Base-by-base conservation (phyloP, 805 yeast genomes). In the Ogataea nonfermentans region DNA sequence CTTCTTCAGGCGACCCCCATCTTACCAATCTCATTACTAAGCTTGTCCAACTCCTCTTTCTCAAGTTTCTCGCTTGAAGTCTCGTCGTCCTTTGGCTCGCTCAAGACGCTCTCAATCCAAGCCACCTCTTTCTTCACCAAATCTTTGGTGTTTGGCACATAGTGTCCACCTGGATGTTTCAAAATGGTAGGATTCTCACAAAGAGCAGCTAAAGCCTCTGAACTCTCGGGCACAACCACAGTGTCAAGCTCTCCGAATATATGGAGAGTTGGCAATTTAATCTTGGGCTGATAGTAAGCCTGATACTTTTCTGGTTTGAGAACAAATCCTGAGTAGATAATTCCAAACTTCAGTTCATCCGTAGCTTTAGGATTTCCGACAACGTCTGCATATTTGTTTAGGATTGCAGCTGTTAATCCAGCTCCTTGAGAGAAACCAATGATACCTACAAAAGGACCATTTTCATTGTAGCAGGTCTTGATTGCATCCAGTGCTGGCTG, bases 381-480 rank as follows among this genome's bases (percentile, higher is more conserved):
- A 28, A 81, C 52, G 16, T 72, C 70, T 15, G 74, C 68, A 47
- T 83, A 79, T 27, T 73, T 70, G 49, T 79, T 77, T 30, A 85
- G 69, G 22, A 89, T 58, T 17, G 86, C 69, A 1, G 91, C 85
- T 1, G 87, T 81, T 24, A 91, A 65, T 1, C 93, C 95, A 6
- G 97, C 95, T 46, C 99, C 99, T 61, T 93, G 98, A 9, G 95
- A 83, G 59, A 91, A 91, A 1, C 97, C 98, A 30, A 93, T 64
- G 14, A 91, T 65, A 5, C 98, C 99, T 15, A 82, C 84, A 49
- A 87, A 85, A 1, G 97, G 97, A 1, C 87, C 88, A 31, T 85
- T 77, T 36, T 72, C 70, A 19, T 72, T 66, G 67, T 67, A 29
- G 71, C 76, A 33, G 65, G 54, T 12, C 59, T 53, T 63, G n/a